Evolutionary conservation across 305 asterid genomes (phyloP).

Genomic region (Withania somnifera): DNA sequence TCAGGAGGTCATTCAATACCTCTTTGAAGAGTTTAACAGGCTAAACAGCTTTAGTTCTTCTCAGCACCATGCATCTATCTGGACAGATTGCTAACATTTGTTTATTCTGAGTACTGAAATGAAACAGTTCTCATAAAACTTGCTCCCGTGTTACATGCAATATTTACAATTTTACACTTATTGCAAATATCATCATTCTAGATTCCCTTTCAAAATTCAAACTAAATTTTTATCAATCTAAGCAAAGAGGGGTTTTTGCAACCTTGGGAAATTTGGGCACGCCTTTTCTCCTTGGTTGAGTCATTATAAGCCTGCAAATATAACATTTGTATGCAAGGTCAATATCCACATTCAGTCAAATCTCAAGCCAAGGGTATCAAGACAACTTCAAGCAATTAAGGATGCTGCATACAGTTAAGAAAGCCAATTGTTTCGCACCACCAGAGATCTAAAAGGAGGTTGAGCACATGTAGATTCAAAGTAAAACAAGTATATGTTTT

Average conservation of each 20-base stretch:
- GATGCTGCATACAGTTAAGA: not conserved
- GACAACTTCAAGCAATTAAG: not conserved
- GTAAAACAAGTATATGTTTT: not conserved
- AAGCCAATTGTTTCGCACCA: not conserved
- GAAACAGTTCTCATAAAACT: not conserved
- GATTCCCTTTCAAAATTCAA: not conserved
- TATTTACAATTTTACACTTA: not conserved
- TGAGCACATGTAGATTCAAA: not conserved
- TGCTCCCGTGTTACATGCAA: not conserved
- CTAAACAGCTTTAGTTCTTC: not conserved
- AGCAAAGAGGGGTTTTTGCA: not conserved
- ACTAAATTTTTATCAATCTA: not conserved
- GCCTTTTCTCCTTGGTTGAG: conserved; percentile 7
- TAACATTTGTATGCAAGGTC: not conserved
- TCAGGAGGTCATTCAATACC: not conserved
- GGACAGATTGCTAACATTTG: not conserved
- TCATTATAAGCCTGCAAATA: conserved; percentile 6
- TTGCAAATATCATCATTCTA: not conserved
- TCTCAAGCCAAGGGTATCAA: not conserved
- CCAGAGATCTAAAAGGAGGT: not conserved
- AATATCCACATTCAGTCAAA: not conserved
- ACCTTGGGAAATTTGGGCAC: conserved; percentile 7
- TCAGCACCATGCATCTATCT: not conserved
- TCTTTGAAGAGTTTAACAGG: not conserved
- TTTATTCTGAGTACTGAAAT: not conserved